Base-by-base conservation (phyloP, 2,329 filamentous ascomycete species). In the Phyllosticta citriasiana region DNA sequence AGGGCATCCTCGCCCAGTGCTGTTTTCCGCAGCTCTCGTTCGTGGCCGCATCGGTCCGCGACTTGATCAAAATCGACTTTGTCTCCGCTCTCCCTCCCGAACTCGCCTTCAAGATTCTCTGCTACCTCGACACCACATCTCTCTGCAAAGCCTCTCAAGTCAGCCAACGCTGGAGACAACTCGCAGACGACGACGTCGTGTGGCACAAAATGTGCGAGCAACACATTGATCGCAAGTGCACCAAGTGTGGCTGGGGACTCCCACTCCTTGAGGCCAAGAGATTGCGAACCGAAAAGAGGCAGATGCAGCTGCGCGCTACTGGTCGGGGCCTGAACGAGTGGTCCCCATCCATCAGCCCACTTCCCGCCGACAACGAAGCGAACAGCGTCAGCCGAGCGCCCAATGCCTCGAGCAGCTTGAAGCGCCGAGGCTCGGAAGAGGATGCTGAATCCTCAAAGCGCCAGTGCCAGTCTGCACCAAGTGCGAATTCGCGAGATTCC, bases 151-250 rank as follows among this genome's bases (percentile, higher is more conserved):
- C 94, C 1, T 91, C 94, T 0, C 92, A 97, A 73, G 94, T 99
- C 60, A 97, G 91, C 72, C 84, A 86, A 62, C 83, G 87, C 67
- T 99, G 94, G 94, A 84, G 90, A 64, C 84, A 84, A 62, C 78
- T 99, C 51, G 93, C 94, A n/a, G 94, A 97, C 68, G 93, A 97
- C 70, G 93, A 99, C 73, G 88, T 96, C 8, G 93, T 99, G 3
- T 99, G 94, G 94, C 89, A 97, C 71, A 88, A 88, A 65, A 97
- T 97, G 92, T 99, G 94, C 72, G 91, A 96, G 74, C 93, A 97
- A 71, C 92, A 96, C 73, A 95, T 97, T 67, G 90, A 95, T 72
- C 82, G 91, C 63, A 96, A 96, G 72, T 97, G 92, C 73, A 92
- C 86, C 63, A 96, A 94, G 71, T 99, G 94, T 71, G 93, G 94